A percentile compares a stretch with the other conserved stretches of the same genome.
Conservation (phyloP, 257 asterid genomes). For the Jacaranda copaia region DNA sequence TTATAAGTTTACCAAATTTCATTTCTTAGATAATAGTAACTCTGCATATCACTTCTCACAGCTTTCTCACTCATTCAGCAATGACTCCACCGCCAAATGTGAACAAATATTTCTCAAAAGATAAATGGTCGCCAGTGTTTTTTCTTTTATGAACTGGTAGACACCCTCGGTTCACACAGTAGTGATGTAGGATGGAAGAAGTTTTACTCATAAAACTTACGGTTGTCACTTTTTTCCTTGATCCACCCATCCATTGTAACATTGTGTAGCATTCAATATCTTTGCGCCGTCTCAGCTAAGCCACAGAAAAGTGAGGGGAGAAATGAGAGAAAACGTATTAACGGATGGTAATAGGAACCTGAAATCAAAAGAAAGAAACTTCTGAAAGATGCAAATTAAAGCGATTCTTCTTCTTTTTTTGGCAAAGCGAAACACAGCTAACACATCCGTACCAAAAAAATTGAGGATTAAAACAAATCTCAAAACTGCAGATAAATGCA, state of each 20-base stretch:
- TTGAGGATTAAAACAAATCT: background rate
- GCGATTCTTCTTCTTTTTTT: background rate
- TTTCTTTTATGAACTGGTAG: constrained; percentile 6
- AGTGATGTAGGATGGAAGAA: constrained; percentile 23
- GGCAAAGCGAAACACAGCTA: background rate
- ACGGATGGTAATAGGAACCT: background rate
- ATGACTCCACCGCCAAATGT: constrained; percentile 8
- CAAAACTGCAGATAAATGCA: background rate
- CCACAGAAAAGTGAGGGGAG: constrained; percentile 28
- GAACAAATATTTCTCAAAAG: background rate
- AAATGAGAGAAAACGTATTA: constrained; percentile 15
- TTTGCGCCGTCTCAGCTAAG: constrained; percentile 30
- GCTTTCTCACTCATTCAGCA: constrained; percentile 15
- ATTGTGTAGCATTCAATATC: constrained; percentile 40
- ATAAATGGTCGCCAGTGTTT: background rate
- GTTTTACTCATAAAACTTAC: constrained; percentile 52
- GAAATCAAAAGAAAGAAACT: background rate
- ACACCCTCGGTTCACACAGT: constrained; percentile 10
- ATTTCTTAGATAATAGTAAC: constrained; percentile 5
- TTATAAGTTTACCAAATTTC: background rate
- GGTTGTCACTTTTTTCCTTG: constrained; percentile 78
- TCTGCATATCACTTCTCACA: background rate
- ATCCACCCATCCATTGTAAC: constrained; percentile 99
- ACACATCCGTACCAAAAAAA: constrained; percentile 19
- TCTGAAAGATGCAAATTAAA: constrained; percentile 1